phyloP scores from a whole-genome alignment of 164 flowering plant species.

The Aristolochia californica region DNA sequence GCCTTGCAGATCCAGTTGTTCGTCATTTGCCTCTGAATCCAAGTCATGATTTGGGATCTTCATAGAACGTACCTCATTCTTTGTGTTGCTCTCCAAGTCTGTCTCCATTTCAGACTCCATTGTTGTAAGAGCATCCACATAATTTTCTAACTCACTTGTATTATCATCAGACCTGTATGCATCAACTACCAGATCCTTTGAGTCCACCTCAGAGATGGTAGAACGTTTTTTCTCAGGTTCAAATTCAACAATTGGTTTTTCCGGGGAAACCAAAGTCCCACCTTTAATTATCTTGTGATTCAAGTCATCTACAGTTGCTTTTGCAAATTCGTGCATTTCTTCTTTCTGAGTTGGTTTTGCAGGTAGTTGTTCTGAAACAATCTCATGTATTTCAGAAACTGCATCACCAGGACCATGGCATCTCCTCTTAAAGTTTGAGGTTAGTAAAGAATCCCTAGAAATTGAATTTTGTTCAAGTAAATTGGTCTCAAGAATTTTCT shows the following conservation, averaged over 20 bases:
- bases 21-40: slow-evolving; percentile 36
- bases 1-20: slow-evolving; percentile 20
- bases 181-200: slow-evolving; percentile 29
- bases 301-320: slow-evolving; percentile 17
- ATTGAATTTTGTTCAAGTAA: slow-evolving; percentile 34
- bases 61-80: slow-evolving; percentile 14
- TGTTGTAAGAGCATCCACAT: slow-evolving; percentile 69
- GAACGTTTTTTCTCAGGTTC: slow-evolving; percentile 20
- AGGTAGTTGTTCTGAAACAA: slow-evolving; percentile 30
- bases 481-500: slow-evolving; percentile 39
- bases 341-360: slow-evolving; percentile 18
- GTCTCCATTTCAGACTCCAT: slow-evolving; percentile 82
- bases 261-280: slow-evolving; percentile 12
- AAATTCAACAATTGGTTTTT: slow-evolving; percentile 16
- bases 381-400: slow-evolving; percentile 37
- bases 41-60: slow-evolving; percentile 14
- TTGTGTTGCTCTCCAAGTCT: slow-evolving; percentile 41
- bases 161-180: slow-evolving; percentile 54
- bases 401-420: slow-evolving; percentile 26
- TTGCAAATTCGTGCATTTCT: slow-evolving; percentile 10
- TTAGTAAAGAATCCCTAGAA: slow-evolving; percentile 25
- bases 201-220: slow-evolving; percentile 13
- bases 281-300: slow-evolving; percentile 12
- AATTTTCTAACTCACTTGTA: slow-evolving; percentile 71
- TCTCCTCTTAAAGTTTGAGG: slow-evolving; percentile 22